Evolutionary conservation across 2,329 filamentous ascomycete species (phyloP), one percentile per base, ranked within the genome.

Genomic region (Neobulgaria alba): DNA sequence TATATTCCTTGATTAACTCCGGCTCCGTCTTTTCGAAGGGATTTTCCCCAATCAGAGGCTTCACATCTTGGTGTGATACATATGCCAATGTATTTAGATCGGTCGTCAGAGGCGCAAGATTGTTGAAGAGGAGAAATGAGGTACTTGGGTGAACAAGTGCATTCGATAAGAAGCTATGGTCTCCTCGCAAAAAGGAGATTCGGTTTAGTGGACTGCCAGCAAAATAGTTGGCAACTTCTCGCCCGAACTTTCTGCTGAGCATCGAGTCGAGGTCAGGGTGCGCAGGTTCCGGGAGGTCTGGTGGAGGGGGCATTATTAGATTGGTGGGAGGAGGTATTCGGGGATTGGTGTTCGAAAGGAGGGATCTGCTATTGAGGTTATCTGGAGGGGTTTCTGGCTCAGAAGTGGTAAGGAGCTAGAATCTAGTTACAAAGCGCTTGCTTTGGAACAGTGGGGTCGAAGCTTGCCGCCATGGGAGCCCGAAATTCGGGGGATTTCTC

Each of bases 191-290:
- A 63, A 90, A 92, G 12, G 82, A 85, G 34, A 89, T 73, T 33
- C 85, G 79, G 66, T 92, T 90, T 42, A 90, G 64, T 5, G 80
- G 82, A 40, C 76, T 82, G 51, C 85, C 82, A 36, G 83, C 78
- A 64, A 89, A 92, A 73, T 92, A 92, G 64, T 90, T 92, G 58
- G 81, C 74, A 47, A 85, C 70, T 63, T 90, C 85, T 51, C 75
- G 79, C 62, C 85, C 85, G 63, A 88, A 90, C 58, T 81, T 85
- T 44, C 76, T 71, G 53, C 79, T 77, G 55, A 92, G 69, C 78
- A 87, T 86, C 4, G 52, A 57, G 49, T 61, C 58, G 7, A 56
- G 39, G 37, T 55, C 47, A 46, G 49, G 46, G 33, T 59, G 57
- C 12, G 56, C 53, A 10, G 56, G 49, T 10, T 52, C 49, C 19